Percentiles rank a stretch among this genome's conserved stretches.
Evolutionary conservation across 1,284 basidiomycete genomes (phyloP).

Genomic region (Rhodotorula sp.): DNA sequence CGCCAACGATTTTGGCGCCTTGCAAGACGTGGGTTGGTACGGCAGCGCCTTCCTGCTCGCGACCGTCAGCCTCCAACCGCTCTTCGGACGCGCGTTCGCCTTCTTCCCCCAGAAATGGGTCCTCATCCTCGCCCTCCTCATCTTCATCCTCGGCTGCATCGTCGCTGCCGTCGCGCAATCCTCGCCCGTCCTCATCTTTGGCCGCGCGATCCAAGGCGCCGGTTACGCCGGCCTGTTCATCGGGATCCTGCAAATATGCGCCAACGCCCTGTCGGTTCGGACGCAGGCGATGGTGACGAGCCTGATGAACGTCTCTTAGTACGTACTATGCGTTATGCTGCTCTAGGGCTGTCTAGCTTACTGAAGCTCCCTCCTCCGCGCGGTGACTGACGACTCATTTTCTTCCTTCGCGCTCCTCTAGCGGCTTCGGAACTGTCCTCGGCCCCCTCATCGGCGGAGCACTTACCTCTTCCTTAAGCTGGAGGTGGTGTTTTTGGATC

Average conservation of each 20-base stretch:
- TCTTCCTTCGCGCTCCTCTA: background rate
- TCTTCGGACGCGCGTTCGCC: conserved; percentile 24
- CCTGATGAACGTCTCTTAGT: conserved; percentile 23
- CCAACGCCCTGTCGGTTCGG: conserved; percentile 19
- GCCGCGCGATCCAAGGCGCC: conserved; percentile 36
- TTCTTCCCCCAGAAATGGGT: conserved; percentile 42
- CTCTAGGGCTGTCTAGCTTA: background rate
- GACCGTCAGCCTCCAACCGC: conserved; percentile 27
- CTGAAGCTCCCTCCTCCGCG: background rate
- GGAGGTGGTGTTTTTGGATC: conserved; percentile 32
- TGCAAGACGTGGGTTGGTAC: conserved; percentile 35
- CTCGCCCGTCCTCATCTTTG: conserved; percentile 44
- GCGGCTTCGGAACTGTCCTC: conserved; percentile 10
- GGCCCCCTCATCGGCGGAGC: conserved; percentile 30
- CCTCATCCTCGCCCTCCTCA: conserved; percentile 35
- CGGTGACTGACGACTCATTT: background rate
- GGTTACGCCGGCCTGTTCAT: conserved; percentile 27
- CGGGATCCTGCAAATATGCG: conserved; percentile 12
- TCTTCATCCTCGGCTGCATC: conserved; percentile 44
- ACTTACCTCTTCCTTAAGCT: background rate
- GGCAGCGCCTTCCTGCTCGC: conserved; percentile 30
- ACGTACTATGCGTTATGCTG: background rate
- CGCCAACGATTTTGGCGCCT: conserved; percentile 24
- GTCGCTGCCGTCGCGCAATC: conserved; percentile 44
- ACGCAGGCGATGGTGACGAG: conserved; percentile 26